A percentile compares a stretch with the other conserved stretches of the same genome.
Evolutionary conservation across 2,329 filamentous ascomycete species (phyloP).

Genomic region (Ophiognomonia clavigignenti-juglandacearum): DNA sequence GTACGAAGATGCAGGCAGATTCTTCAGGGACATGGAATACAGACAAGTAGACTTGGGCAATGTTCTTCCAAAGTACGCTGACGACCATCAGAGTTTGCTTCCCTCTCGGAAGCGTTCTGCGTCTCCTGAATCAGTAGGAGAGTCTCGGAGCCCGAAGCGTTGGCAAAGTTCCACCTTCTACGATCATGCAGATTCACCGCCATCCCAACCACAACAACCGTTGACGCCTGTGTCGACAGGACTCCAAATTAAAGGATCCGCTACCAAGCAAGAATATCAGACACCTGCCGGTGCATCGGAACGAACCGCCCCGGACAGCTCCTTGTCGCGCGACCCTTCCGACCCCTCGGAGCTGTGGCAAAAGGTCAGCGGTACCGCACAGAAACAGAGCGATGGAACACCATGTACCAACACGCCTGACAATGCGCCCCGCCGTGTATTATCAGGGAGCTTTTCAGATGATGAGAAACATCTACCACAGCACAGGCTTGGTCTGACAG

Average conservation of each 20-base stretch:
- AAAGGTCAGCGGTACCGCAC: neutral
- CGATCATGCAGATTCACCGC: neutral
- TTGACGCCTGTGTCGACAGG: neutral
- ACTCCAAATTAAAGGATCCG: neutral
- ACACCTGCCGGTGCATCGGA: neutral
- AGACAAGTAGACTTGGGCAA: neutral
- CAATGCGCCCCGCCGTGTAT: neutral
- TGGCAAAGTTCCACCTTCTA: neutral
- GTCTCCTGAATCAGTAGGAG: neutral
- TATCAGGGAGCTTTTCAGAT: neutral
- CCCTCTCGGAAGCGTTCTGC: conserved; percentile 6
- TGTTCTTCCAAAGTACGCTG: neutral
- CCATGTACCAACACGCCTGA: neutral
- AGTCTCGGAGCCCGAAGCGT: conserved; percentile 1
- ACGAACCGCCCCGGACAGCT: too few relatives aligned
- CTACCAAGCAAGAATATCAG: neutral
- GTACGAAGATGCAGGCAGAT: neutral
- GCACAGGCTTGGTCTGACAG: too few relatives aligned
- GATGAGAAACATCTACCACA: too few relatives aligned
- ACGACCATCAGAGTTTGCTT: neutral
- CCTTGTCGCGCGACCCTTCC: neutral
- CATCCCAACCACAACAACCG: neutral
- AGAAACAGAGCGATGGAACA: neutral
- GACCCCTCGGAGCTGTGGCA: neutral
- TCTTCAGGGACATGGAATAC: neutral